Evolutionary conservation across 345 rosid genomes (phyloP).

Genomic region (Gossypium bickii): DNA sequence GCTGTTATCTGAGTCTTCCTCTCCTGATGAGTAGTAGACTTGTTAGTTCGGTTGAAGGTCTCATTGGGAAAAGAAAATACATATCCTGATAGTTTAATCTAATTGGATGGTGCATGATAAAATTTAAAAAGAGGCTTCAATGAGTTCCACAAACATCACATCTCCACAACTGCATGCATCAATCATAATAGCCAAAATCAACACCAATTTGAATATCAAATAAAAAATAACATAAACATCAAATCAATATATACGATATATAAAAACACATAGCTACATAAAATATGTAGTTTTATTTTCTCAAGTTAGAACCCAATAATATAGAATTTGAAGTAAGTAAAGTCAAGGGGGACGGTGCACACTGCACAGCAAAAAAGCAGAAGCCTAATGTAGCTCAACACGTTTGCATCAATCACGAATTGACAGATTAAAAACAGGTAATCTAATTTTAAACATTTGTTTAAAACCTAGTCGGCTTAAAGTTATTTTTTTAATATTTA

Average conservation of each 20-base stretch:
- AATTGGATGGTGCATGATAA: not conserved
- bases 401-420: not conserved
- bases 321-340: not conserved
- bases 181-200: not conserved
- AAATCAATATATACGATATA: not conserved
- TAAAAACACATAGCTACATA: not conserved
- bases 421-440: not conserved
- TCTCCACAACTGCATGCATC: not conserved
- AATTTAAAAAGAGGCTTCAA: not conserved
- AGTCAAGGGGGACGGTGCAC: conserved; percentile 10
- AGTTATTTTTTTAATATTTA: no score
- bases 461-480: no score
- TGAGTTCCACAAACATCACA: not conserved
- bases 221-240: not conserved
- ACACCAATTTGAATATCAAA: not conserved
- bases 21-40: not conserved
- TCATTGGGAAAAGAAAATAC: not conserved
- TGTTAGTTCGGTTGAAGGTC: not conserved
- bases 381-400: not conserved
- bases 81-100: not conserved
- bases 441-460: not conserved
- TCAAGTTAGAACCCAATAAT: not conserved
- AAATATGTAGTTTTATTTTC: not conserved
- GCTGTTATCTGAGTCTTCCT: not conserved
- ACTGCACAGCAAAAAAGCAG: not conserved